Evolutionary conservation across 2,329 filamentous ascomycete species (phyloP).

Genomic region (Curvularia sp.): DNA sequence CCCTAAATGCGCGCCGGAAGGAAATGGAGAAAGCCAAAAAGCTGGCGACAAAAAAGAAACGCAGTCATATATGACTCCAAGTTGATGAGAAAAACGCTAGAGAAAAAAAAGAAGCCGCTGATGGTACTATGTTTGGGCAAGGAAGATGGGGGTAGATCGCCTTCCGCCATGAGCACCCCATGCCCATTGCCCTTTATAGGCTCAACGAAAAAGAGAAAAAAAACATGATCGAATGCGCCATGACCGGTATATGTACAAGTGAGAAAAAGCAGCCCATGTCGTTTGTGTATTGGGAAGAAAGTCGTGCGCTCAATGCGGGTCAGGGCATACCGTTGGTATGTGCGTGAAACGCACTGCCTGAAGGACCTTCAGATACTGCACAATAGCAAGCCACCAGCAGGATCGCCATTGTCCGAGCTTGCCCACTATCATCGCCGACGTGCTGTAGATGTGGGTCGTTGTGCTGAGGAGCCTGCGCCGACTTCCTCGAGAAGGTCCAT

Average conservation of each 20-base stretch:
- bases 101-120: slow-evolving; percentile 10
- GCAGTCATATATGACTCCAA: slow-evolving; percentile 8
- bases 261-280: slow-evolving; percentile 20
- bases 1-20: slow-evolving; percentile 29
- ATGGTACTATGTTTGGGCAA: slow-evolving; percentile 18
- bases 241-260: slow-evolving; percentile 41
- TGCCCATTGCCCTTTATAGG: slow-evolving; percentile 24
- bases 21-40: slow-evolving; percentile 24
- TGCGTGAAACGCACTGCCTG: slow-evolving; percentile 21
- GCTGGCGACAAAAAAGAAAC: slow-evolving; percentile 30
- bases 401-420: slow-evolving; percentile 18
- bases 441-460: slow-evolving; percentile 41
- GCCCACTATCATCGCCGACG: slow-evolving; percentile 43
- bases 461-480: slow-evolving; percentile 41
- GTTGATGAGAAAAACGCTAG: slow-evolving; percentile 10
- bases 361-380: slow-evolving; percentile 22
- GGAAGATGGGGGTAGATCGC: slow-evolving; percentile 25
- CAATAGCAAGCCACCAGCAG: slow-evolving; percentile 24
- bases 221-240: slow-evolving; percentile 23
- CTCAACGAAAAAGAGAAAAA: slow-evolving; percentile 25
- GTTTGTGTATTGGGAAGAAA: slow-evolving; percentile 9
- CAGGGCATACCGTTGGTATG: slow-evolving; percentile 22
- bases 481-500: slow-evolving; percentile 61
- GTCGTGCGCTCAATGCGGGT: slow-evolving; percentile 12
- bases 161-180: slow-evolving; percentile 19